Evolutionary conservation across 2,329 filamentous ascomycete genomes (phyloP).

Genomic region (Rutstroemia sp.): DNA sequence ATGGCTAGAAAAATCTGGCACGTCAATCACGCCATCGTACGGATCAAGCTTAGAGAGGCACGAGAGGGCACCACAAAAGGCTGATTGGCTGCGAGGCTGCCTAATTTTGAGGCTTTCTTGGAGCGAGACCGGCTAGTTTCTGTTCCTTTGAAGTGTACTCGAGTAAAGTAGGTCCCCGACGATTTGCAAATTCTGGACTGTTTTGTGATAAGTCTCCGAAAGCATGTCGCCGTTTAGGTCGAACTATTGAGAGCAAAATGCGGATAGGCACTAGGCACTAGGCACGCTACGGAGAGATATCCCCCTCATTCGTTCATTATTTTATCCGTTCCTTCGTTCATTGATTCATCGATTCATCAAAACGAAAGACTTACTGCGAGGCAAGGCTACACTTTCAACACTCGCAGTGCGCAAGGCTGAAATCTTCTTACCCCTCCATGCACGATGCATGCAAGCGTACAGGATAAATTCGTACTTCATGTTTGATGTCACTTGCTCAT

Average conservation of each 20-base stretch:
- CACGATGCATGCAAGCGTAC: neutral
- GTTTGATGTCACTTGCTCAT: too few species aligned
- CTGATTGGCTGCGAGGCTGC: neutral
- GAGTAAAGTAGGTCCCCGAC: too few species aligned
- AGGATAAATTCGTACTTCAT: too few species aligned
- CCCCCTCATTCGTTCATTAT: neutral
- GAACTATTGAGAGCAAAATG: too few species aligned
- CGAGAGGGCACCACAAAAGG: neutral
- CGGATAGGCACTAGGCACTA: neutral
- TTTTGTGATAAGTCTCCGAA: too few species aligned
- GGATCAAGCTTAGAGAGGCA: slow-evolving; percentile 1
- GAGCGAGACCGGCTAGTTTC: too few species aligned
- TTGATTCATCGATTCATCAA: neutral
- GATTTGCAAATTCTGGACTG: too few species aligned
- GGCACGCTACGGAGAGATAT: neutral
- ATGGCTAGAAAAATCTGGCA: slow-evolving; percentile 2
- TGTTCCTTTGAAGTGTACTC: too few species aligned
- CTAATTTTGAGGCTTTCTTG: neutral
- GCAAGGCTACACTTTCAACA: neutral
- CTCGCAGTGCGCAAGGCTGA: too few species aligned
- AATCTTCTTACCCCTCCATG: neutral
- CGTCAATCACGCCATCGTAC: slow-evolving; percentile 8
- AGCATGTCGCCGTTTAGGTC: too few species aligned
- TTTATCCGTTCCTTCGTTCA: neutral
- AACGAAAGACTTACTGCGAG: neutral